Evolutionary conservation across 129 eudicot genomes (phyloP), one percentile per base, ranked within the genome.

Genomic region (Flaveria brownii): DNA sequence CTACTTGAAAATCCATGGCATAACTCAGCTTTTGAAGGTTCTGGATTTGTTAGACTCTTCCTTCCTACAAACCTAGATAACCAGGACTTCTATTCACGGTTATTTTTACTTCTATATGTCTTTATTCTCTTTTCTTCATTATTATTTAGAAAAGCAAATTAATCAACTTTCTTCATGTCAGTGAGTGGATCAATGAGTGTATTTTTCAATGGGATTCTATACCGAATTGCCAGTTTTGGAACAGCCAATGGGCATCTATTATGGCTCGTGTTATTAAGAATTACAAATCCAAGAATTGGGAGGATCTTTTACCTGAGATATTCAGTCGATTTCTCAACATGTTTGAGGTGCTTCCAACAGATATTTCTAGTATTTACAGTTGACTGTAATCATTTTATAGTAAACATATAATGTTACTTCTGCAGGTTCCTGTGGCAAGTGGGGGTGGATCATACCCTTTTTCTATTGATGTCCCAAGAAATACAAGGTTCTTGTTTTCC

Each of bases 1-100:
- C 76, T 95, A 41, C 77, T 91, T 77, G 99, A 95, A 78, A 95
- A 95, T 45, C 97, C 99, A 61, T 95, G 99, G 99, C 97, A 95
- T 85, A 95, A 95, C 70, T 92, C 97, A 23, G 83, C 90, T 74
- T 95, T 91, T 59, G 99, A 95, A 81, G 99, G 97, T 76, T 84
- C 96, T 80, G 99, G 99, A 51, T 91, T 91, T 82, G 87, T 95
- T 55, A 81, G 96, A 78, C 92, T 95, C 64, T 95, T 95, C 79
- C 96, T 95, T 84, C 99, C 99, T 23, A 91, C 97, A 72, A 95
- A 91, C 64, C 10, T 28, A 9, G 92, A 91, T 64, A 95, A 95
- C 80, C 70, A 75, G 87, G 96, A 87, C 68, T 95, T 95, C 89
- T 95, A 77, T 85, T 74, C 97, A 65, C 82, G 79, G 99, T 95